phyloP scores from a whole-genome alignment of 768 basidiomycete species.

The Xerocomellus chrysenteron region DNA sequence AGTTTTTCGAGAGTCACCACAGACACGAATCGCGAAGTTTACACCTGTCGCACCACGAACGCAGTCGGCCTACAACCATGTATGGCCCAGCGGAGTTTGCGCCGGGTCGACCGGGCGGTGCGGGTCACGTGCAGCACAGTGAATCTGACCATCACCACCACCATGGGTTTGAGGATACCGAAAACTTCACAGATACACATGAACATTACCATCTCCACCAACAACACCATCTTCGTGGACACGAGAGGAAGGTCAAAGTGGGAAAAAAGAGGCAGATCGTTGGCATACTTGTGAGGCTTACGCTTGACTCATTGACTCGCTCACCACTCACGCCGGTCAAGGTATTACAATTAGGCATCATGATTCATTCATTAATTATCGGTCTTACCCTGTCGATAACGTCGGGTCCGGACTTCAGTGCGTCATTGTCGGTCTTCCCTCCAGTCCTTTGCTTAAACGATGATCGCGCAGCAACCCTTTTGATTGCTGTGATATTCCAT shows the following conservation, averaged over 20 bases:
- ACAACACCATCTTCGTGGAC: not conserved
- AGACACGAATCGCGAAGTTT: constrained; percentile 30
- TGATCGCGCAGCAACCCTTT: constrained; percentile 54
- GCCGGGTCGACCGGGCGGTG: not conserved
- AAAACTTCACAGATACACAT: not conserved
- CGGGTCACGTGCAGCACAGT: constrained; percentile 1
- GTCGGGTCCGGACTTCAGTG: constrained; percentile 68
- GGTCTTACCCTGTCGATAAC: constrained; percentile 76
- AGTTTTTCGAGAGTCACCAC: constrained; percentile 37
- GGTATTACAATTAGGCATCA: constrained; percentile 82
- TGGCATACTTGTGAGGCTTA: constrained; percentile 58
- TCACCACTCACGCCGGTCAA: constrained; percentile 26
- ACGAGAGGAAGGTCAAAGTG: constrained; percentile 32
- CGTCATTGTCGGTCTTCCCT: constrained; percentile 25
- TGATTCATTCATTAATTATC: constrained; percentile 82
- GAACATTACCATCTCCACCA: constrained; percentile 3
- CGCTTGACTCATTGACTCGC: not conserved
- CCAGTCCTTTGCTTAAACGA: not conserved
- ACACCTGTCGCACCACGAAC: constrained; percentile 33
- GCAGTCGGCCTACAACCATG: constrained; percentile 19
- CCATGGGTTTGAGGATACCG: constrained; percentile 6
- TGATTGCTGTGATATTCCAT: constrained; percentile 76
- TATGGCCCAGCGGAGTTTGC: constrained; percentile 19
- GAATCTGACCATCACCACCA: constrained; percentile 12
- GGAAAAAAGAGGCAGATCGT: constrained; percentile 66